phyloP scores from a whole-genome alignment of 306 rosid species.

The Fragaria ananassa region DNA sequence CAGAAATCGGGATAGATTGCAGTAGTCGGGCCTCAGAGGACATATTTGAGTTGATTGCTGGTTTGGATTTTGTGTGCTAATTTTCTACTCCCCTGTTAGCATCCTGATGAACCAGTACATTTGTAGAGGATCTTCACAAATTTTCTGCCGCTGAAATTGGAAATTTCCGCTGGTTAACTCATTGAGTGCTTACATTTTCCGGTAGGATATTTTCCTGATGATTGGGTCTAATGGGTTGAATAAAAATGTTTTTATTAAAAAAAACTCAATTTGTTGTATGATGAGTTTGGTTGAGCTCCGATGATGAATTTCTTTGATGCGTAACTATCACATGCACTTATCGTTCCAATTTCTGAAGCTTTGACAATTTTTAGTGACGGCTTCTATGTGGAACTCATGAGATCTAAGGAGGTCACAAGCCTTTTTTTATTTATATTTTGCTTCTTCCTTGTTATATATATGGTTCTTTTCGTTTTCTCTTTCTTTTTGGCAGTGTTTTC shows the following conservation, averaged over 20 bases:
- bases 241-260: too few relatives aligned
- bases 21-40: not conserved
- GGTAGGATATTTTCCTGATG: not conserved
- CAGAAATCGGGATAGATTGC: not conserved
- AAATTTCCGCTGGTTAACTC: not conserved
- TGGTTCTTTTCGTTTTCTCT: too few relatives aligned
- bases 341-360: constrained; percentile 41
- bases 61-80: not conserved
- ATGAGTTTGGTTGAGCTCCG: constrained; percentile 15
- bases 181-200: not conserved
- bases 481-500: not conserved
- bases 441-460: not conserved
- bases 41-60: not conserved
- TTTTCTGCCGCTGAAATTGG: not conserved
- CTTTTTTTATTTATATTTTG: not conserved
- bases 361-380: not conserved
- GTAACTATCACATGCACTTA: not conserved
- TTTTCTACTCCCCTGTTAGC: not conserved
- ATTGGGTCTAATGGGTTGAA: not conserved
- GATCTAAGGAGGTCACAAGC: constrained; percentile 23
- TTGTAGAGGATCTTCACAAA: not conserved
- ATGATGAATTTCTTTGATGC: constrained; percentile 16
- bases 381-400: constrained; percentile 31
- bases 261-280: not conserved
- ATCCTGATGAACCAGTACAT: not conserved